phyloP scores from a whole-genome alignment of 805 yeast genomes.

The Teunomyces funiuensis region DNA sequence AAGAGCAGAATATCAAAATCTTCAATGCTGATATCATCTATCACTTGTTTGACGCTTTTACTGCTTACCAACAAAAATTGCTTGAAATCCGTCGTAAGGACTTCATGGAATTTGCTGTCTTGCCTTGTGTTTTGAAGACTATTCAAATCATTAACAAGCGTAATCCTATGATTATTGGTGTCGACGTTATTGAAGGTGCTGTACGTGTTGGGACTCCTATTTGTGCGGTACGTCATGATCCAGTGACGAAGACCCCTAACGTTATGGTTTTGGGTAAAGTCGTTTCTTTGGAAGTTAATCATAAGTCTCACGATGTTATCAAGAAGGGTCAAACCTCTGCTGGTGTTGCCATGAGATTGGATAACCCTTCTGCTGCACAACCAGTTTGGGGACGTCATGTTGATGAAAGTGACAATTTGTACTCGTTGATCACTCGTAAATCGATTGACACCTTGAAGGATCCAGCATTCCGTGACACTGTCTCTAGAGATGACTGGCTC shows the following conservation, averaged over 20 bases:
- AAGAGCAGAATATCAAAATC: conserved; percentile 85
- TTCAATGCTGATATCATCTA: conserved; percentile 96
- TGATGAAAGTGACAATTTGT: conserved; percentile 85
- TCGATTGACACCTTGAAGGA: conserved; percentile 97
- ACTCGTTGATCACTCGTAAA: conserved; percentile 85
- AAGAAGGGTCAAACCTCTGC: conserved; percentile 95
- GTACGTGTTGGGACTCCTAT: conserved; percentile 92
- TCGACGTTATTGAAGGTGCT: conserved; percentile 90
- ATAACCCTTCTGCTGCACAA: conserved; percentile 86
- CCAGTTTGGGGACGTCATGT: conserved; percentile 99
- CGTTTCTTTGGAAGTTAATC: conserved; percentile 92
- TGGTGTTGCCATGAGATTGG: conserved; percentile 98
- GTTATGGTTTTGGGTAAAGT: conserved; percentile 83
- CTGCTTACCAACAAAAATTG: conserved; percentile 85
- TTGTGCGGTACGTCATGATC: conserved; percentile 88
- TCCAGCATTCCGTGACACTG: conserved; percentile 94
- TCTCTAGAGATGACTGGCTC: conserved; percentile 94
- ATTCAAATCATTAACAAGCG: conserved; percentile 96
- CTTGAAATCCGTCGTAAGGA: conserved; percentile 89
- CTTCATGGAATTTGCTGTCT: conserved; percentile 82
- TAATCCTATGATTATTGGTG: conserved; percentile 99
- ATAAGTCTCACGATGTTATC: conserved; percentile 73
- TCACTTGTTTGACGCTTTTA: conserved; percentile 92
- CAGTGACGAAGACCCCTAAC: conserved; percentile 72
- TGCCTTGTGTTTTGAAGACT: conserved; percentile 94